Evolutionary conservation across 108 stramenopile genomes (phyloP), one percentile per base, ranked within the genome.

Genomic region (Fistulifera pelliculosa): DNA sequence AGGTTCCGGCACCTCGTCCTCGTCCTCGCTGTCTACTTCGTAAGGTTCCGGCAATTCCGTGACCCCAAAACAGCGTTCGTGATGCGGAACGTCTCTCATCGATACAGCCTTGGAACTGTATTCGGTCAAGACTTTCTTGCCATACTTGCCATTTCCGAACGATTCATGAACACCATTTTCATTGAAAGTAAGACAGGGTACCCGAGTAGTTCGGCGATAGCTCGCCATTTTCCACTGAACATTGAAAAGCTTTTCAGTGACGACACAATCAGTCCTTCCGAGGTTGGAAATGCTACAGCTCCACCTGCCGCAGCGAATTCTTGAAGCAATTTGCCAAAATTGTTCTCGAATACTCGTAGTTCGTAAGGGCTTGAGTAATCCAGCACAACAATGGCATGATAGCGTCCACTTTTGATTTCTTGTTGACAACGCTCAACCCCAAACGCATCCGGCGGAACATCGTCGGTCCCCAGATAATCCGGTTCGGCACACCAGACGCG

Each of bases 341-440:
- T 24, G 42, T 12, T 22, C 14, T 58, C 56, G 31, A 58, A 58
- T 5, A 10, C n/a, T 2, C 44, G 39, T 1, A 58, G 1, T 12
- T 43, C 40, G 1, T 42, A 12, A n/a, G 3, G 4, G 27, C 18
- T 16, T 14, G 56, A 58, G 3, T 58, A 58, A 44, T 58, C 56
- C 12, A 58, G 39, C 12, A 58, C 58, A 26, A 60, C 47, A 21
- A 49, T 16, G 16, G 42, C 47, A 2, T 52, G 49, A 49, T 60
- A 60, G 15, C 18, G 15, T 27, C 58, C 58, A 41, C 58, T 60
- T 22, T 60, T 19, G 47, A 60, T 60, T 23, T 48, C 58, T 47
- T 47, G 21, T 10, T 48, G 47, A 26, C 47, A 48, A 49, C 47
- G 7, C 16, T 60, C 58, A 1, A 60, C 43, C 15, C 58, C 58